These are phyloP conservation scores for Rhododendron simsii DNA, from an alignment of 148 eudicot genomes.

Conservation along the genomic window DNA sequence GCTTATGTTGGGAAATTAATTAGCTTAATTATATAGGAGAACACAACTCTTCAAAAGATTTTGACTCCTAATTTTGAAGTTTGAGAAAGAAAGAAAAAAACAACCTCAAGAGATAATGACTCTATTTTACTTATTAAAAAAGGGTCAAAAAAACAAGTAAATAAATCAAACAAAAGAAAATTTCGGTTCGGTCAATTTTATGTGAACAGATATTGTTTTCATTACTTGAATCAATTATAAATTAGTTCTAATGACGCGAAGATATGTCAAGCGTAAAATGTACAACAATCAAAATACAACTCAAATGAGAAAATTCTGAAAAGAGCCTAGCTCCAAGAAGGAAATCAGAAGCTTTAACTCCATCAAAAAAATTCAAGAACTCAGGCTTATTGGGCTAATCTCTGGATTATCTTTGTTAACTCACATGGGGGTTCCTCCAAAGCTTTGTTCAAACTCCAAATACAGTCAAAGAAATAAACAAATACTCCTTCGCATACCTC, in stretches of 20 bases:
- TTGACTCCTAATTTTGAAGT: background rate
- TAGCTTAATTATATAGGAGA: background rate
- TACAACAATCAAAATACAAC: background rate
- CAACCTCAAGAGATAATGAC: background rate
- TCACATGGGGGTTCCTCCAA: background rate
- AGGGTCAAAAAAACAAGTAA: background rate
- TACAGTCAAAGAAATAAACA: background rate
- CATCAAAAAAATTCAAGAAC: background rate
- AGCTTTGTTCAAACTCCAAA: background rate
- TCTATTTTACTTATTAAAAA: background rate
- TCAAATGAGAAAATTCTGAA: background rate
- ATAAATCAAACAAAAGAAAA: background rate
- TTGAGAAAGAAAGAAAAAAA: background rate
- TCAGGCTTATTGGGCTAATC: background rate
- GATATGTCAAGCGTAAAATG: background rate
- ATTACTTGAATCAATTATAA: background rate
- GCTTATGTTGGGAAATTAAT: background rate
- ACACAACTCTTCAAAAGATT: background rate
- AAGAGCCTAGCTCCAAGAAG: background rate
- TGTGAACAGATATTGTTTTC: background rate
- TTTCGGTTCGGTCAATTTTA: background rate
- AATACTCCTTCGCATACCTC: background rate
- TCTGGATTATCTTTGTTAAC: background rate
- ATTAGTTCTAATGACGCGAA: too few species aligned
- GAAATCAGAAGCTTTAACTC: background rate